Evolutionary conservation across 2,329 filamentous ascomycete genomes (phyloP), one percentile per base, ranked within the genome.

Genomic region (Sclerotinia subarctica): DNA sequence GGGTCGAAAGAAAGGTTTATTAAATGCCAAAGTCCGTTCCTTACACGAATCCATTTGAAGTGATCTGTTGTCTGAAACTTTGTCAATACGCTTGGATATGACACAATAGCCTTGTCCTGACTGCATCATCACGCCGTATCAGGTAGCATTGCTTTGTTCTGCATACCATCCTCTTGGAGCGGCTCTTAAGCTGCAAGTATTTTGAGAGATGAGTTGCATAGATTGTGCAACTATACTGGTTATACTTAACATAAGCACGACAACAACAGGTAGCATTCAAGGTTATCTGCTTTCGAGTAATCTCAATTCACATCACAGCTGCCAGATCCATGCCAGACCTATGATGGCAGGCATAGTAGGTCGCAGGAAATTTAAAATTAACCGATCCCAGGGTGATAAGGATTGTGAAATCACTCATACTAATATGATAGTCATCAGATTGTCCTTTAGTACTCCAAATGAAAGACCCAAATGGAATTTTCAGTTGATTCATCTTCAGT

Each of bases 171-270:
- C 46, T 62, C 15, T 7, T 51, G 32, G 29, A 51, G 46, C 29
- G 29, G 46, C 32, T n/a, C 15, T 26, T 19, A 32, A 62, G 46
- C 59, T 29, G 46, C 59, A 38, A 62, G 10, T 24, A 42, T 24
- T 10, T 57, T 51, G 10, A 62, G 32, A 38, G 46, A 38, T 26
- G 13, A 62, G 15, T 42, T 38, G 13, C 29, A 51, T 51, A n/a
- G 51, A 15, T 26, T 51, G 13, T 62, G 44, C 19, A 60, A n/a
- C 26, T 62, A 38, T 8, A 24, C 21, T 62, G 32, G 8, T 19
- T 51, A 38, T 49, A 49, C 8, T 46, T 13, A 62, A 51, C 10
- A 62, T 62, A 42, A 62, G 21, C 59, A 62, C 26, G 32, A 26
- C 32, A 38, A 26, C n/a, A 8, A 35, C 8, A 26, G n/a, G 29